Evolutionary conservation across 2,329 filamentous ascomycete genomes (phyloP).

Genomic region (Aureobasidium sp.): DNA sequence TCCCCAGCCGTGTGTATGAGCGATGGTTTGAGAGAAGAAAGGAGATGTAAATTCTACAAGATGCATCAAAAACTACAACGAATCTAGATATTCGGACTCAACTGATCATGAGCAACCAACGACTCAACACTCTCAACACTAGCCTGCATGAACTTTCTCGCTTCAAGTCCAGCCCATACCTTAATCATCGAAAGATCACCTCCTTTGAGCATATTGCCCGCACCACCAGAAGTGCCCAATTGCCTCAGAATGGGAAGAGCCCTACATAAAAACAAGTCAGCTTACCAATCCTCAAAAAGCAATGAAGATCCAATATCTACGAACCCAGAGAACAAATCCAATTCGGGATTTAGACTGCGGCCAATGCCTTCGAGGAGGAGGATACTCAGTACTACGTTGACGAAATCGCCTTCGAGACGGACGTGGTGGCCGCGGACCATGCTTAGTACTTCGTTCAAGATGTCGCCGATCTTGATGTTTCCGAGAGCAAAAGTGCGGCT

Average conservation of each 20-base stretch:
- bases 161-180: conserved; percentile 86
- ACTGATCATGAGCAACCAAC: conserved; percentile 82
- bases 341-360: conserved; percentile 70
- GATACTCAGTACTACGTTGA: conserved; percentile 96
- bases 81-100: conserved; percentile 71
- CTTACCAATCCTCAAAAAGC: background rate
- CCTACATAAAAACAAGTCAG: conserved; percentile 36
- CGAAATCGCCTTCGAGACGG: conserved; percentile 89
- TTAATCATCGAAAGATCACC: conserved; percentile 62
- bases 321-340: conserved; percentile 74
- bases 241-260: conserved; percentile 85
- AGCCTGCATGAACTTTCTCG: conserved; percentile 78
- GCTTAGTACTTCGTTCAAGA: conserved; percentile 76
- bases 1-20: too few species aligned
- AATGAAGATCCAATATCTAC: conserved; percentile 18
- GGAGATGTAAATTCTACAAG: too few species aligned
- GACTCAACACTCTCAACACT: conserved; percentile 83
- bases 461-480: conserved; percentile 92
- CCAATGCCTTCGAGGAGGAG: conserved; percentile 91
- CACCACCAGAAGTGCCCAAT: conserved; percentile 68
- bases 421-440: conserved; percentile 95
- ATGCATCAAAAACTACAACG: too few species aligned
- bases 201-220: conserved; percentile 36
- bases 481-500: conserved; percentile 82
- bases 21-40: too few species aligned